Evolutionary conservation across 2,329 filamentous ascomycete genomes (phyloP), one percentile per base, ranked within the genome.

Genomic region (Fusarium subglutinans): DNA sequence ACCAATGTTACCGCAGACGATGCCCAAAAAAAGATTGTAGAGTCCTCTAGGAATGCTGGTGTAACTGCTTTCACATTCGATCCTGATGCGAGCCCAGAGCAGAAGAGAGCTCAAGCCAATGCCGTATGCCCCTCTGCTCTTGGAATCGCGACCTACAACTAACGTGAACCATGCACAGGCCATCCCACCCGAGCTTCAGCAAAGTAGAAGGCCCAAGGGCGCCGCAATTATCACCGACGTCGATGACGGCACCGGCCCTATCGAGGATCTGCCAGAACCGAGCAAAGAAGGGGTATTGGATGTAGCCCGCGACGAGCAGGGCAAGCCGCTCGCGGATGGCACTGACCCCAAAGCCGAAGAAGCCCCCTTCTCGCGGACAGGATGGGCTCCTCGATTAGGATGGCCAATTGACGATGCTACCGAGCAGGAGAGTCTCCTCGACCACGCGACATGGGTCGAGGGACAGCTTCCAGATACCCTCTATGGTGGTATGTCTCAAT

Each of bases 361-460:
- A 67, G 73, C 78, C 17, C 81, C 82, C 4, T 86, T 80, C 75
- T 81, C 83, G 41, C 82, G 84, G 26, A 94, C 95, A 11, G 96
- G 96, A 57, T 98, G 96, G 96, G 91, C 93, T 20, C 96, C 96
- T 45, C 90, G 90, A 72, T 95, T 98, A 80, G 94, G 94, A 76
- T 91, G 90, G 85, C 90, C 90, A 5, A 81, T 80, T n/a, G 87
- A 92, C 47, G 85, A 87, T 45, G 82, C 86, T 47, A 83, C 84
- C n/a, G 86, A 89, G 37, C 87, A 86, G 18, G 91, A 92, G 66
- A 94, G 90, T 69, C 81, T 97, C 79, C 87, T 96, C 44, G 95
- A 99, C 79, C 95, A 98, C 81, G 90, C 95, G 78, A 98, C 95
- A 3, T 94, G 92, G 86, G 82, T 98, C 30, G 97, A 99, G 81